Percentiles rank a stretch among this genome's conserved stretches.
Conservation (phyloP, 345 rosid species). For the Populus euphratica region DNA sequence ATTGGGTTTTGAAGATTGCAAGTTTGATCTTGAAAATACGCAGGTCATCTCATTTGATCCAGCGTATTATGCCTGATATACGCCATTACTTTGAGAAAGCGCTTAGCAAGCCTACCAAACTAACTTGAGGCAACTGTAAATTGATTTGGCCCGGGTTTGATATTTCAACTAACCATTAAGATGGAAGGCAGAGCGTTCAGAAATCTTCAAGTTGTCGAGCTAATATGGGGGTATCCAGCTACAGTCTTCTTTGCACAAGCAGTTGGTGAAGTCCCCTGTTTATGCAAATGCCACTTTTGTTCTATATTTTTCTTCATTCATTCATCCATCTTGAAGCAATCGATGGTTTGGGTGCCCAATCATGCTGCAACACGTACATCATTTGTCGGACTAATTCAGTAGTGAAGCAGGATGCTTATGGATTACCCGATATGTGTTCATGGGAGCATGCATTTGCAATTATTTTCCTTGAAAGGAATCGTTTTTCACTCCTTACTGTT, state of each 20-base stretch:
- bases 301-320: not conserved
- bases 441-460: not conserved
- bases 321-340: not conserved
- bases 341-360: not conserved
- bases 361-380: not conserved
- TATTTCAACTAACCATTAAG: not conserved
- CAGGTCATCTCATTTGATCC: slow-evolving; percentile 50
- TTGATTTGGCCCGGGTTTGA: not conserved
- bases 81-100: slow-evolving; percentile 39
- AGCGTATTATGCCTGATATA: slow-evolving; percentile 51
- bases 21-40: not conserved
- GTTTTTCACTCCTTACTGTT: not conserved
- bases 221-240: not conserved
- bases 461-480: not conserved
- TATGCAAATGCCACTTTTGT: not conserved
- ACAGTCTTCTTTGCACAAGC: not conserved
- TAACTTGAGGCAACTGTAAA: slow-evolving; percentile 24
- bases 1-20: not conserved
- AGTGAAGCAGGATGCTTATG: not conserved
- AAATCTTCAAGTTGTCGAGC: slow-evolving; percentile 8
- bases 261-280: not conserved
- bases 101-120: slow-evolving; percentile 36
- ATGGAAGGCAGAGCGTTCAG: slow-evolving; percentile 17
- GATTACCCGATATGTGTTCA: not conserved
- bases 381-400: not conserved